Evolutionary conservation across 768 basidiomycete genomes (phyloP).

Genomic region (Xerocomellus amylosporus): DNA sequence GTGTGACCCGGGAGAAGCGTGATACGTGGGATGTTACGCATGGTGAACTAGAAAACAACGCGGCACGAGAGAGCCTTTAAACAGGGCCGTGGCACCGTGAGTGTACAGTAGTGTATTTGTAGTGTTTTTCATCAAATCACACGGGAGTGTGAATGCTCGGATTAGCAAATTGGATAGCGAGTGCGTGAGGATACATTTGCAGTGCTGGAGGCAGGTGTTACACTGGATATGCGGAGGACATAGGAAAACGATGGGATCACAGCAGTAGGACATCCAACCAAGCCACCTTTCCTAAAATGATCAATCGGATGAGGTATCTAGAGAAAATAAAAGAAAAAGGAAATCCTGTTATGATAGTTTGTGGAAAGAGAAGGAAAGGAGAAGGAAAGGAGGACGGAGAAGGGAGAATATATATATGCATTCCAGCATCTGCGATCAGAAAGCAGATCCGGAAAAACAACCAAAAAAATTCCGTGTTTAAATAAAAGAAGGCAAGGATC

Average conservation of each 20-base stretch:
- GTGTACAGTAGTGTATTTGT: slow-evolving; percentile 4
- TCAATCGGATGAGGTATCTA: slow-evolving; percentile 8
- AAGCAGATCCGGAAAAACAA: neutral
- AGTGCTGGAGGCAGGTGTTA: slow-evolving; percentile 15
- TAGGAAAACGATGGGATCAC: neutral
- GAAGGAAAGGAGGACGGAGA: neutral
- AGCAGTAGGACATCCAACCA: slow-evolving; percentile 1
- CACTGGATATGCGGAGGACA: slow-evolving; percentile 15
- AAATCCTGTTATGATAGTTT: slow-evolving; percentile 2
- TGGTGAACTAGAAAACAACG: neutral
- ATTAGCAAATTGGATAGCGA: slow-evolving; percentile 17
- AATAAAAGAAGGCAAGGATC: neutral
- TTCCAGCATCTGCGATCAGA: neutral
- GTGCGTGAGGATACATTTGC: slow-evolving; percentile 22
- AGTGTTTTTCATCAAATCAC: neutral
- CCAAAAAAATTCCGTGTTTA: neutral
- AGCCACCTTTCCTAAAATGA: neutral
- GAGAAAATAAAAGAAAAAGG: neutral
- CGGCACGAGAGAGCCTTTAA: neutral
- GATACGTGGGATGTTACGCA: neutral
- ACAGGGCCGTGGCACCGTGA: neutral
- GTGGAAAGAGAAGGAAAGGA: neutral
- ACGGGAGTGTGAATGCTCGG: neutral
- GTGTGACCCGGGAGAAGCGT: neutral
- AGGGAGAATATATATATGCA: neutral